Evolutionary conservation across 2,329 filamentous ascomycete genomes (phyloP).

Genomic region (Coniochaeta prunicola): DNA sequence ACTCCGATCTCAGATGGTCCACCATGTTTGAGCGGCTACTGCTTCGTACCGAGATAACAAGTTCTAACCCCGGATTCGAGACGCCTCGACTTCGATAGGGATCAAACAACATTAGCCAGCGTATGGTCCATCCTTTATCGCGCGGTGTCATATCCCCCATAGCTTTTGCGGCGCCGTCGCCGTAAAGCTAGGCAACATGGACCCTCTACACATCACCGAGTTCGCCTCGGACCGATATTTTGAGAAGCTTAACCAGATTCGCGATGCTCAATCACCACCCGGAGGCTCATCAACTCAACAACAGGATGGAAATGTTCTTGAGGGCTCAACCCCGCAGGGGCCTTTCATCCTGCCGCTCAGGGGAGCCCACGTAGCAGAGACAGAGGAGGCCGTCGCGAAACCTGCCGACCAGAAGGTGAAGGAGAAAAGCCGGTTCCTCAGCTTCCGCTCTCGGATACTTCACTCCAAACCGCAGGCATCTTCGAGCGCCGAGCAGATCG

Average conservation of each 20-base stretch:
- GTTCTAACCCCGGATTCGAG: conserved; percentile 6
- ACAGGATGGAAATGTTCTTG: conserved; percentile 8
- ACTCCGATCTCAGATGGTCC: conserved; percentile 17
- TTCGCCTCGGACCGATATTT: conserved; percentile 61
- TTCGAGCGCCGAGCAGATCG: conserved; percentile 11
- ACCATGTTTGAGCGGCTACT: conserved; percentile 24
- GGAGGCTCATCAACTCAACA: conserved; percentile 13
- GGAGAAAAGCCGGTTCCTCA: conserved; percentile 29
- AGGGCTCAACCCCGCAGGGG: background rate
- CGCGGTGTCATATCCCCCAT: conserved; percentile 8
- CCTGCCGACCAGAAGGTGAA: conserved; percentile 15
- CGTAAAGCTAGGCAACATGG: conserved; percentile 33
- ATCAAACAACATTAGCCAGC: background rate
- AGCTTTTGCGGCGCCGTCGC: conserved; percentile 12
- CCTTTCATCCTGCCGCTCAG: conserved; percentile 20
- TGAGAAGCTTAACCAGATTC: conserved; percentile 41
- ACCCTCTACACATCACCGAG: conserved; percentile 56
- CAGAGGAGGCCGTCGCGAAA: conserved; percentile 10
- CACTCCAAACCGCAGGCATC: conserved; percentile 4
- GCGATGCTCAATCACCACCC: conserved; percentile 21
- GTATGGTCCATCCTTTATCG: conserved; percentile 6
- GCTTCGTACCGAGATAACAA: conserved; percentile 14
- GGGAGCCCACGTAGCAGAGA: conserved; percentile 10
- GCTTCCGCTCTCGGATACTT: conserved; percentile 28
- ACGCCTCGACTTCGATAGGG: conserved; percentile 12